Conservation (phyloP, 108 stramenopile species). For the Cyclotella distinguenda region DNA sequence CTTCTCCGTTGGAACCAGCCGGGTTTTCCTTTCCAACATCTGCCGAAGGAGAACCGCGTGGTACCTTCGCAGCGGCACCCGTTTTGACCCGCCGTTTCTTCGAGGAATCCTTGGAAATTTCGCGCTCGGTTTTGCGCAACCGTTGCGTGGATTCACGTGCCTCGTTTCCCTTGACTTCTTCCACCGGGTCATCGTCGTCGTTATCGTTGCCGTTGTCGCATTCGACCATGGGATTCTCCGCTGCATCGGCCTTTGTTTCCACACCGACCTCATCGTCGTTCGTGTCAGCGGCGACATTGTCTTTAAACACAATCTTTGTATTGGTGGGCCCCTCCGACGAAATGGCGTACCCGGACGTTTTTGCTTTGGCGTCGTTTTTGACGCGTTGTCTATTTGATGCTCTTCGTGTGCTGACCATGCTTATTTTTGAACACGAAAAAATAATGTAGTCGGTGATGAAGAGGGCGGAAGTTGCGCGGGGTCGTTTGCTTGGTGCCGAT, state of each 20-base stretch:
- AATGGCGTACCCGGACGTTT: slow-evolving; percentile 34
- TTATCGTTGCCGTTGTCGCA: not conserved
- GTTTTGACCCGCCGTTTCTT: slow-evolving; percentile 44
- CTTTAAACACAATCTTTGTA: slow-evolving; percentile 37
- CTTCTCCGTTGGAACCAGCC: too few species aligned
- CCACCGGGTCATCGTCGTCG: slow-evolving; percentile 33
- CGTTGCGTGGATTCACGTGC: slow-evolving; percentile 42
- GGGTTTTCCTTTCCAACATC: too few species aligned
- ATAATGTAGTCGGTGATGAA: too few species aligned
- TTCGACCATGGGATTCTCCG: not conserved
- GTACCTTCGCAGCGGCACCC: not conserved
- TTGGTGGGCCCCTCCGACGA: slow-evolving; percentile 18
- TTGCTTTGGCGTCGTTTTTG: slow-evolving; percentile 35
- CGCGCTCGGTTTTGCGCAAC: slow-evolving; percentile 33
- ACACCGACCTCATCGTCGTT: slow-evolving; percentile 1
- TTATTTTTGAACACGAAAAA: too few species aligned
- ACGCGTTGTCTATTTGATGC: too few species aligned
- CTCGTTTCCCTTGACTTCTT: slow-evolving; percentile 33
- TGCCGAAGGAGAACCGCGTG: not conserved
- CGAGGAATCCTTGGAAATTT: slow-evolving; percentile 14
- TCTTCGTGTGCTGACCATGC: too few species aligned
- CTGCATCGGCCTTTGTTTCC: slow-evolving; percentile 1
- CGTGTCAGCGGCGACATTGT: slow-evolving; percentile 1
- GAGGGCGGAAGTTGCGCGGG: too few species aligned
- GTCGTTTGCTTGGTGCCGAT: too few species aligned